A percentile compares a stretch with the other conserved stretches of the same genome.
These are phyloP conservation scores for Nigrospora osmanthi DNA, from an alignment of 2,329 filamentous ascomycete species.

Conservation along the genomic window DNA sequence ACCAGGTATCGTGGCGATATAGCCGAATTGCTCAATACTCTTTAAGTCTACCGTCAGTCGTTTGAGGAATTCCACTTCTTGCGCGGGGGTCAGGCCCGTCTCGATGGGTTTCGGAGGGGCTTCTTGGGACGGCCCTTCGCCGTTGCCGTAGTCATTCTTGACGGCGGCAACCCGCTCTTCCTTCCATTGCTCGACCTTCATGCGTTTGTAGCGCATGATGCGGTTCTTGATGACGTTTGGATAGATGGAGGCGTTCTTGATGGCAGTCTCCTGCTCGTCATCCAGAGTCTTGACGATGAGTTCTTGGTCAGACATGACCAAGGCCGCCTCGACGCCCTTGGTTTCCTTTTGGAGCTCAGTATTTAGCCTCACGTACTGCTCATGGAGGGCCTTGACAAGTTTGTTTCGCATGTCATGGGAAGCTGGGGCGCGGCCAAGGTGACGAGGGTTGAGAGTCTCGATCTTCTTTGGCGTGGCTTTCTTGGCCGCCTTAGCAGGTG, in stretches of 20 bases:
- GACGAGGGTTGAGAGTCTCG: conserved; percentile 60
- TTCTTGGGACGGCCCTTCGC: conserved; percentile 24
- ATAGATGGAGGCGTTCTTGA: conserved; percentile 64
- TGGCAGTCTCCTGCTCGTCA: conserved; percentile 70
- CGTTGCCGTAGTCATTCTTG: conserved; percentile 23
- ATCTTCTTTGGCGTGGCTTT: conserved; percentile 19
- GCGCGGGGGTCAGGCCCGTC: conserved; percentile 58
- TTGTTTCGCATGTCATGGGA: conserved; percentile 47
- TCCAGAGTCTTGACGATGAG: conserved; percentile 64
- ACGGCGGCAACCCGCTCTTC: conserved; percentile 37
- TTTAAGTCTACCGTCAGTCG: conserved; percentile 57
- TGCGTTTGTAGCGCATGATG: conserved; percentile 68
- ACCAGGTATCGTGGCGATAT: conserved; percentile 62
- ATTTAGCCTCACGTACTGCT: conserved; percentile 61
- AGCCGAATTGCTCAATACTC: conserved; percentile 61
- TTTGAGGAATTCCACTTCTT: conserved; percentile 61
- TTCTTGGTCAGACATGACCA: conserved; percentile 55
- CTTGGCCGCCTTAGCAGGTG: conserved; percentile 2
- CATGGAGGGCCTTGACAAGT: conserved; percentile 56
- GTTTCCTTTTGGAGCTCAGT: conserved; percentile 46
- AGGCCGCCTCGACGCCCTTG: conserved; percentile 38
- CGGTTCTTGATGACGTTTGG: conserved; percentile 76
- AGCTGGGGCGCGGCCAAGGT: conserved; percentile 50
- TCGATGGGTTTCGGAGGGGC: conserved; percentile 44
- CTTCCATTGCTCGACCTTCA: conserved; percentile 66